A percentile compares a stretch with the other conserved stretches of the same genome.
Evolutionary conservation across 2,329 filamentous ascomycete species (phyloP).

Genomic region (Claviceps cyperi): DNA sequence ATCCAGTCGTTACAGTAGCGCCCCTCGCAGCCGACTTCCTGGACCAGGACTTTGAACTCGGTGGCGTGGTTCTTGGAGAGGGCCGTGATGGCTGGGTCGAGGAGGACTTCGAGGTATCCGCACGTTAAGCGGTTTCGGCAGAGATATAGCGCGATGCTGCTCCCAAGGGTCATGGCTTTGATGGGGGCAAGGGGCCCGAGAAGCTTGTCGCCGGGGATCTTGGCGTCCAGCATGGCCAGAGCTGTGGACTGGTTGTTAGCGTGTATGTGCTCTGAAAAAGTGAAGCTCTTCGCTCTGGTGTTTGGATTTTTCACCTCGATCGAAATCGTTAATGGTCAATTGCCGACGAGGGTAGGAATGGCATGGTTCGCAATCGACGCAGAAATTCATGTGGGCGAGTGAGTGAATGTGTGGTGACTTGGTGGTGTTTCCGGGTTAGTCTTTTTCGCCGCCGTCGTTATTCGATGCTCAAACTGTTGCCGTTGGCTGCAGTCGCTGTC

Average conservation of each 20-base stretch:
- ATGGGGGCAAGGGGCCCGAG: constrained; percentile 15
- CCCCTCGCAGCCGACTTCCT: constrained; percentile 4
- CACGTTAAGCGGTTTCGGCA: constrained; percentile 11
- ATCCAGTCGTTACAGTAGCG: constrained; percentile 10
- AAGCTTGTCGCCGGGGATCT: constrained; percentile 12
- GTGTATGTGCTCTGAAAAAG: too few relatives aligned
- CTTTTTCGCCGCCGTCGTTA: too few relatives aligned
- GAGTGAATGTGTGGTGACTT: neutral
- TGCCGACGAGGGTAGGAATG: neutral
- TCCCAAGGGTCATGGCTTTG: constrained; percentile 13
- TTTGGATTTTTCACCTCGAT: neutral
- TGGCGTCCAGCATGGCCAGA: constrained; percentile 10
- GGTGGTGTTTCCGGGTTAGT: neutral
- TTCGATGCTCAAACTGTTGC: neutral
- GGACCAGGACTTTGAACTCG: constrained; percentile 9
- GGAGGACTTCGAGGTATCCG: constrained; percentile 13
- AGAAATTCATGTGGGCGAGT: neutral
- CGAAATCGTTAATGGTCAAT: neutral
- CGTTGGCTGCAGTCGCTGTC: neutral
- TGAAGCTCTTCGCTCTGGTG: neutral
- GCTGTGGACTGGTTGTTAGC: constrained; percentile 3
- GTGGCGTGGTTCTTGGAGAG: constrained; percentile 8
- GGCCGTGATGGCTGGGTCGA: constrained; percentile 14
- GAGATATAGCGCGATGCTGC: constrained; percentile 12
- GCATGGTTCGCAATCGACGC: neutral